Conservation (phyloP, 768 basidiomycete genomes). For the Serendipita sp. region DNA sequence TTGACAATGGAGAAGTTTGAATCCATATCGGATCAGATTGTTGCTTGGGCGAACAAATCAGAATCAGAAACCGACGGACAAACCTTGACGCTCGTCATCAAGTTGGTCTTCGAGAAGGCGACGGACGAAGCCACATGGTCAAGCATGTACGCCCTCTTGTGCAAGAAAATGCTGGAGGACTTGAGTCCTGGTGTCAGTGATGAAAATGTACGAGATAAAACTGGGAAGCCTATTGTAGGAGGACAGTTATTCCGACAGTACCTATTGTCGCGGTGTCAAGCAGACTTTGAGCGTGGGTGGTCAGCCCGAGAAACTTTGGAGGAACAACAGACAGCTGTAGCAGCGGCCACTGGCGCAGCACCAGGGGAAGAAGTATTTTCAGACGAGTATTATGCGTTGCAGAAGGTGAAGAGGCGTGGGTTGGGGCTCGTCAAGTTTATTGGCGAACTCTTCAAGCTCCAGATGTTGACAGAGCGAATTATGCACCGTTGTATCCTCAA, state of each 20-base stretch:
- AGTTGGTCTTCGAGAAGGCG: conserved; percentile 28
- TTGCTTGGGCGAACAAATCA: conserved; percentile 30
- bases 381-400: conserved; percentile 31
- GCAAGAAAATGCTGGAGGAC: conserved; percentile 23
- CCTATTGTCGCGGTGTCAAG: conserved; percentile 30
- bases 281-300: conserved; percentile 32
- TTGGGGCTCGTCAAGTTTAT: conserved; percentile 31
- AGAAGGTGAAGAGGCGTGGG: conserved; percentile 31
- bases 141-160: conserved; percentile 28
- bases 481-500: conserved; percentile 29
- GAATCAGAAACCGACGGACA: conserved; percentile 27
- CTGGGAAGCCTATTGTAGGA: conserved; percentile 24
- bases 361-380: conserved; percentile 20
- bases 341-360: conserved; percentile 20
- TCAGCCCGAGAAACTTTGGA: conserved; percentile 9
- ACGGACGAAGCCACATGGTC: conserved; percentile 34
- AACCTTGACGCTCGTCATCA: conserved; percentile 25
- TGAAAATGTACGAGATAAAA: conserved; percentile 18
- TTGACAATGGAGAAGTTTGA: conserved; percentile 31
- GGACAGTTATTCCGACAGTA: conserved; percentile 31
- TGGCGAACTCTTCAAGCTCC: conserved; percentile 31
- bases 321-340: conserved; percentile 1
- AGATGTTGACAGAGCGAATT: conserved; percentile 28
- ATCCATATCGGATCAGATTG: conserved; percentile 29
- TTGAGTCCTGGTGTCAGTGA: conserved; percentile 24